Base-by-base conservation (phyloP, 2,329 filamentous ascomycete species). In the Didymella keratinophila region DNA sequence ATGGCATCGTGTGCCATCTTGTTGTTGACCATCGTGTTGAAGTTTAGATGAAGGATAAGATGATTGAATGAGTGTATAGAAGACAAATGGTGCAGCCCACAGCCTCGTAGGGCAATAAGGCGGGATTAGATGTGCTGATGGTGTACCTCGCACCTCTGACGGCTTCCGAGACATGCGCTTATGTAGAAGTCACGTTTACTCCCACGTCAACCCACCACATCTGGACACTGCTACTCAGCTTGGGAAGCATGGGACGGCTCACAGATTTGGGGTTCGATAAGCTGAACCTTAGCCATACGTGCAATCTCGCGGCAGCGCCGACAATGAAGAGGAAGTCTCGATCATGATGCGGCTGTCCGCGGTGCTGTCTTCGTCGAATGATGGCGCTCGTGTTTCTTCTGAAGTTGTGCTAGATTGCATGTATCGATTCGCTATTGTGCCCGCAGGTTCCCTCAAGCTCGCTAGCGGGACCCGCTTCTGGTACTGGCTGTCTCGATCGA, bases 271-370 rank as follows among this genome's bases (percentile, higher is more conserved):
- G 14, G 27, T 44, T 27, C 42, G 16, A 52, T 52, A 48, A 53
- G 45, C 50, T 50, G 45, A 53, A 34, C 41, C 39, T 36, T 46
- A 34, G 39, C 34, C 45, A 36, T 37, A 18, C 20, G 43, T 34
- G 41, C 32, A 42, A 58, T 51, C 12, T 54, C 34, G 32, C 56
- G 51, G 56, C 25, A 54, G 28, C 32, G 36, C 50, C 50, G 56
- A 58, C 50, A 48, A 34, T 41, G 27, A 20, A 48, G 21, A 28
- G 39, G 14, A 23, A 50, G 34, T 32, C 28, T 41, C 39, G 39
- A 41, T 43, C 34, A 47, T 37, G 10, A 4, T 16, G 32, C 42
- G 21, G 27, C 28, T 21, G 18, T 28, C 20, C 32, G 18, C 32
- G 25, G 14, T 32, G 18, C 14, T 50, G 41, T 16, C 34, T 11